Evolutionary conservation across 1,284 basidiomycete species (phyloP).

Genomic region (Sporisorium graminicola): DNA sequence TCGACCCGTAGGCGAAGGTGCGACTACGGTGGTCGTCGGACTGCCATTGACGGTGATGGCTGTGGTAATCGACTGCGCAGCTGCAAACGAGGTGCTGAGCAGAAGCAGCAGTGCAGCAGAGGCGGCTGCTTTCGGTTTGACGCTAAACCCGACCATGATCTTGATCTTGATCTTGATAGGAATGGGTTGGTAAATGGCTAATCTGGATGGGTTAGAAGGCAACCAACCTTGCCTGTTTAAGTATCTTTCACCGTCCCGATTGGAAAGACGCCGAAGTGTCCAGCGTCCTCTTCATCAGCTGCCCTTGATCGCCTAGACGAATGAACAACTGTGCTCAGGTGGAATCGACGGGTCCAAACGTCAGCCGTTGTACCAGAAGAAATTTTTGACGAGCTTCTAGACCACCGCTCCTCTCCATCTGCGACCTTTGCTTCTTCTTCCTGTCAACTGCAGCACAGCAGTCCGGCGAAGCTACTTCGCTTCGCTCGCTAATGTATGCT

Average conservation of each 20-base stretch:
- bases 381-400: too few relatives aligned
- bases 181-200: not conserved
- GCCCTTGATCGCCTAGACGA: too few relatives aligned
- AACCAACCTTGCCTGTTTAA: not conserved
- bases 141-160: slow-evolving; percentile 1
- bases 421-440: too few relatives aligned
- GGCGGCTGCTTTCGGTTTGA: not conserved
- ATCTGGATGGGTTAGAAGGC: not conserved
- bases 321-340: too few relatives aligned
- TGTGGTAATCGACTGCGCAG: slow-evolving; percentile 28
- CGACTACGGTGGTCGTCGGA: slow-evolving; percentile 20
- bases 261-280: not conserved
- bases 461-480: too few relatives aligned
- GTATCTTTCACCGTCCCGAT: not conserved
- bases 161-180: not conserved
- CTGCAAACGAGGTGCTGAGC: not conserved
- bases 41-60: slow-evolving; percentile 15
- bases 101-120: slow-evolving; percentile 18
- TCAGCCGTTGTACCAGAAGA: too few relatives aligned
- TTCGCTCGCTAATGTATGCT: too few relatives aligned
- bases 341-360: too few relatives aligned
- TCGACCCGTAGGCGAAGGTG: slow-evolving; percentile 33
- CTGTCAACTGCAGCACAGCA: too few relatives aligned
- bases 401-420: too few relatives aligned
- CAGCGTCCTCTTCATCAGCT: too few relatives aligned